Base-by-base conservation (phyloP, 768 basidiomycete species). In the Daedaleopsis nitida region DNA sequence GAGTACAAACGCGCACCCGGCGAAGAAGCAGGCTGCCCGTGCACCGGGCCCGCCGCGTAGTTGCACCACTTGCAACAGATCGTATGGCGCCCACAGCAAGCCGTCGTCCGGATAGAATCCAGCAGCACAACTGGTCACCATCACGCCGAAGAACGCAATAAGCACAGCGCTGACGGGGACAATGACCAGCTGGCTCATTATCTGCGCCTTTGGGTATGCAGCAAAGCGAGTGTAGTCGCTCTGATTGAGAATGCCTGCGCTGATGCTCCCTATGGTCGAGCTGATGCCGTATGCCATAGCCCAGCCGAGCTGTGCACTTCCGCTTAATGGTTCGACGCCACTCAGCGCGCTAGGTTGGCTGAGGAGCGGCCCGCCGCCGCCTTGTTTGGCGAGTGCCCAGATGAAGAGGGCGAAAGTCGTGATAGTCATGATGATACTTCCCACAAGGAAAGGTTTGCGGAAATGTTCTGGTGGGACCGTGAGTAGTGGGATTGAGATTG, bases 21-120 rank as follows among this genome's bases (percentile, higher is more conserved):
- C 57, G 57, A 71, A 71, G 56, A 71, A 68, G 32, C 62, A 65
- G 12, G 67, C 69, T 12, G 68, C 70, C 9, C 70, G 64, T 1
- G 68, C 55, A 5, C 65, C 61, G 14, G 63, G 47, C 4, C 65
- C 65, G 2, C 60, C 63, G 35, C 53, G 55, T 34, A n/a, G n/a
- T 50, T 66, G 65, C 1, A 61, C 57, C 27, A 53, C 60, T 38
- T 53, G 50, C 34, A 70, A 48, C 24, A 71, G 59, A 49, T 70
- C 63, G 42, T 65, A 66, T 16, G 70, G 70, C 19, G 68, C 67
- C 70, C 70, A 71, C 13, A 66, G 55, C 0, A 66, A 56, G 5
- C 56, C 62, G 21, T 65, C 63, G 13, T 68, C 66, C n/a, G 64
- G 64, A 21, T 57, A 62, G 34, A 64, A 54, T 2, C 57, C 62